Conservation (phyloP, 768 basidiomycete species). For the Pleurotus tuber-regium region DNA sequence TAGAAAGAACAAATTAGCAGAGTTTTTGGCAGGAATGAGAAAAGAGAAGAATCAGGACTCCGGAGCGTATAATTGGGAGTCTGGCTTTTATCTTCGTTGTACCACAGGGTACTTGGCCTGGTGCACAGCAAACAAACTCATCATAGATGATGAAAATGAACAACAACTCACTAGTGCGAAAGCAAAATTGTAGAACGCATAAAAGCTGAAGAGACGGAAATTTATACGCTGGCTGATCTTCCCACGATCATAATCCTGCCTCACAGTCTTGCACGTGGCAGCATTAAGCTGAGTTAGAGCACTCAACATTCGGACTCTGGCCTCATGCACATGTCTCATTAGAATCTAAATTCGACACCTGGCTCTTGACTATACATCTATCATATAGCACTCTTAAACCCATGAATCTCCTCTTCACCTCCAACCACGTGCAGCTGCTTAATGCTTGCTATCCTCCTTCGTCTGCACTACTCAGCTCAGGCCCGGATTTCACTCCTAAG, state of each 20-base stretch:
- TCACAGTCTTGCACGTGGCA: slow-evolving; percentile 1
- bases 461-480: slow-evolving; percentile 69
- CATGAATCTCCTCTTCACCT: slow-evolving; percentile 76
- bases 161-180: slow-evolving; percentile 24
- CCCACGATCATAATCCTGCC: not conserved
- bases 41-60: slow-evolving; percentile 40
- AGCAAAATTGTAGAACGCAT: no score
- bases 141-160: slow-evolving; percentile 27
- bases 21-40: not conserved
- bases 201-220: no score
- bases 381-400: slow-evolving; percentile 2
- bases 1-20: not conserved
- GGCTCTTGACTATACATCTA: slow-evolving; percentile 7
- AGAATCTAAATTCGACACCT: slow-evolving; percentile 14
- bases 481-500: slow-evolving; percentile 77
- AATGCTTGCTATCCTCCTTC: slow-evolving; percentile 84
- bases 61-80: slow-evolving; percentile 50
- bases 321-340: slow-evolving; percentile 8
- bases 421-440: slow-evolving; percentile 82
- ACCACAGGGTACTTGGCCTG: slow-evolving; percentile 47
- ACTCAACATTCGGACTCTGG: not conserved
- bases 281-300: not conserved
- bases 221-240: no score
- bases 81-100: slow-evolving; percentile 46
- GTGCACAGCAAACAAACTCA: slow-evolving; percentile 55